Evolutionary conservation across 2,329 filamentous ascomycete genomes (phyloP), one percentile per base, ranked within the genome.

Genomic region (Fusarium gaditjirri): DNA sequence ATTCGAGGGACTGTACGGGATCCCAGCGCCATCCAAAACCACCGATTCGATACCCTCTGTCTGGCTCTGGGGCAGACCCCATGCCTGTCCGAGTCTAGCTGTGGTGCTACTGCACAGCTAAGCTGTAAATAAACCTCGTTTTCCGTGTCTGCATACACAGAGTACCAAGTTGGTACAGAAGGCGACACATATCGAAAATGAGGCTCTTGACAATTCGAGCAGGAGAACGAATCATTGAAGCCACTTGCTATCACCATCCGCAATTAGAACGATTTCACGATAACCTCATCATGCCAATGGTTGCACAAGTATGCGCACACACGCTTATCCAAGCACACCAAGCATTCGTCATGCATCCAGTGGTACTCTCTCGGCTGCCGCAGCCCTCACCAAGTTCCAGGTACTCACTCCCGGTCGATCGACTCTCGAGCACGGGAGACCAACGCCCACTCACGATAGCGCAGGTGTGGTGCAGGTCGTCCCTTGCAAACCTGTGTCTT

Each of bases 21-120:
- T 58, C 31, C 42, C 59, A 60, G 25, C 60, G 41, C 58, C 62
- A 23, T 35, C 53, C 57, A 71, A 73, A 73, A 66, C 70, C 70
- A 54, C 70, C 67, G 67, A 73, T 73, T 73, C 62, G 70, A 71
- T 73, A 68, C 62, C 70, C 55, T 73, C 70, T 68, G 39, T 62
- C 55, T 71, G 67, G 70, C 58, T 70, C 55, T 73, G 67, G 70
- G 63, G 67, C 70, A 71, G 46, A 73, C 58, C 67, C 33, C 70
- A 71, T 43, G 70, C 44, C 49, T 31, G 35, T 54, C 60, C 49
- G 43, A 64, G 64, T 50, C 47, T 27, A 70, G 66, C 39, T 54
- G 44, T 57, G 41, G 57, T 66, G 53, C 53, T 58, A 71, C 70
- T 47, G 52, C 49, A 56, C 56, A 55, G 21, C 35, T 43, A 35